A percentile compares a stretch with the other conserved stretches of the same genome.
phyloP scores from a whole-genome alignment of 495 filamentous ascomycete species.

The Trichoderma erinaceum region DNA sequence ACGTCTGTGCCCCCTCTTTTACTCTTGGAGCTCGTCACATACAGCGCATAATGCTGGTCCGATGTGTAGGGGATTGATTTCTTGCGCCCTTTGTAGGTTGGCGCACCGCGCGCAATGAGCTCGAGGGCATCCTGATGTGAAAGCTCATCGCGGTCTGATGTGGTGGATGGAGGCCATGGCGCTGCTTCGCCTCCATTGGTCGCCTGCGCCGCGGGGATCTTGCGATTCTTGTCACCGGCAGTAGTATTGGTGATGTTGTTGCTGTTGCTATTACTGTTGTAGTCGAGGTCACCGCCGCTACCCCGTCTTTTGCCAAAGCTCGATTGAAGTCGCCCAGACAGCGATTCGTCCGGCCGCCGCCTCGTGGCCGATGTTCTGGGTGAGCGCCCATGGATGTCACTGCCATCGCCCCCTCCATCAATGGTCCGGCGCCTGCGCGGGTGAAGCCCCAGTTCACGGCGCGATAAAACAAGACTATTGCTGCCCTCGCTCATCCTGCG shows the following conservation, averaged over 20 bases:
- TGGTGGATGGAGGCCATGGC: slow-evolving; percentile 42
- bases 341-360: neutral
- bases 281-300: slow-evolving; percentile 28
- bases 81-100: slow-evolving; percentile 42
- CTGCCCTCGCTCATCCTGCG: slow-evolving; percentile 10
- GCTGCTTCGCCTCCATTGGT: slow-evolving; percentile 32
- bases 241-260: slow-evolving; percentile 21
- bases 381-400: slow-evolving; percentile 5
- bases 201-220: slow-evolving; percentile 29
- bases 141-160: slow-evolving; percentile 38
- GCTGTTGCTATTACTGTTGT: slow-evolving; percentile 18
- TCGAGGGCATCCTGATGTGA: slow-evolving; percentile 41
- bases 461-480: neutral
- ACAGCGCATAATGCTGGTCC: slow-evolving; percentile 47
- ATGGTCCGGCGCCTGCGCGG: slow-evolving; percentile 1
- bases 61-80: slow-evolving; percentile 39
- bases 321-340: neutral
- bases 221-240: neutral
- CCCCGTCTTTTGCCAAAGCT: neutral
- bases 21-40: slow-evolving; percentile 33
- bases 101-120: slow-evolving; percentile 41
- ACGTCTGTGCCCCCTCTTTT: slow-evolving; percentile 38
- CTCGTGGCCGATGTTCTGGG: slow-evolving; percentile 6
- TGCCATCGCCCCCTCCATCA: neutral
- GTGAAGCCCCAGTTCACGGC: neutral